A percentile compares a stretch with the other conserved stretches of the same genome.
Conservation (phyloP, 768 basidiomycete genomes). For the Trametes sanguinea region DNA sequence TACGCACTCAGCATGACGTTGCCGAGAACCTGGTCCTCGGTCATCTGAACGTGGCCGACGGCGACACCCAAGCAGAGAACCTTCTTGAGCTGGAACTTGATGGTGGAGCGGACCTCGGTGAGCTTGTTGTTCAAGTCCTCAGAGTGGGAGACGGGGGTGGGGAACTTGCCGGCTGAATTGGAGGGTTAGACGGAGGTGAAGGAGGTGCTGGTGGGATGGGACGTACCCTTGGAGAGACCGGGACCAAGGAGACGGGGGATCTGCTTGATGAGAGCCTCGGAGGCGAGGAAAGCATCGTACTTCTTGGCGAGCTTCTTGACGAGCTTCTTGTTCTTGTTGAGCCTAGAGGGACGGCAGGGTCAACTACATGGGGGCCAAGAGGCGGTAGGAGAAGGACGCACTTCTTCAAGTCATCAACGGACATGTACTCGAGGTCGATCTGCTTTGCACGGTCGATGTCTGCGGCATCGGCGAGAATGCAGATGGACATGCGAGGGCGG, state of each 20-base stretch:
- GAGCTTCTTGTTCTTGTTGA: constrained; percentile 99
- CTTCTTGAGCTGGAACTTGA: constrained; percentile 99
- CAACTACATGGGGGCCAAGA: neutral
- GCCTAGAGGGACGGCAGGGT: constrained; percentile 44
- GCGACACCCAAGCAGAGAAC: constrained; percentile 99
- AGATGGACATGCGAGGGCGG: constrained; percentile 98
- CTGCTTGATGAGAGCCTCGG: constrained; percentile 98
- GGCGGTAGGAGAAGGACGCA: constrained; percentile 37
- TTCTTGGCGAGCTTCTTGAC: constrained; percentile 99
- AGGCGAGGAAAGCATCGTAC: constrained; percentile 98
- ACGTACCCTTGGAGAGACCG: constrained; percentile 95
- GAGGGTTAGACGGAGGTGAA: neutral
- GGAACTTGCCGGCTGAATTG: constrained; percentile 93
- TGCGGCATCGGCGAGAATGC: constrained; percentile 98
- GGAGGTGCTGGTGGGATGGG: neutral
- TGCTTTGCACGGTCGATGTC: constrained; percentile 99
- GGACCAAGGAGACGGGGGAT: constrained; percentile 99
- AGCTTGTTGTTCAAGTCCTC: constrained; percentile 92
- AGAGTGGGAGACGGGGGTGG: constrained; percentile 89
- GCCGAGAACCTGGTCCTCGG: constrained; percentile 91
- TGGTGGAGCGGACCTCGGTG: constrained; percentile 94
- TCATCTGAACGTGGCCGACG: constrained; percentile 97
- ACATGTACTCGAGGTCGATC: constrained; percentile 98
- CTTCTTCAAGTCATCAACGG: constrained; percentile 99
- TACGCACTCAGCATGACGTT: constrained; percentile 95